These are phyloP conservation scores for Suillus weaverae DNA, from an alignment of 768 basidiomycete genomes.

Conservation along the genomic window DNA sequence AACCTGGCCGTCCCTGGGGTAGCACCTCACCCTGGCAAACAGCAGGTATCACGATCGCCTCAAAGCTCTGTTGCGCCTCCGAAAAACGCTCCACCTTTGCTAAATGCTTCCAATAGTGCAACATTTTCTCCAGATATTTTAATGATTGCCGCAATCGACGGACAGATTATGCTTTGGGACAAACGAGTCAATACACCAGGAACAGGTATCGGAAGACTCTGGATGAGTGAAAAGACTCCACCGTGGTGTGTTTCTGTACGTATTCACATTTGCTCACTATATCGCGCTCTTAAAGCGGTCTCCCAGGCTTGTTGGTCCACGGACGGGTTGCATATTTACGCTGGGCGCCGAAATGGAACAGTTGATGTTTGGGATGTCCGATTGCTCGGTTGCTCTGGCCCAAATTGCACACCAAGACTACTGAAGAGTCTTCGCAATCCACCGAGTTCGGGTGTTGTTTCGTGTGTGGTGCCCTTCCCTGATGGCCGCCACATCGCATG, in stretches of 20 bases:
- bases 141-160: slow-evolving; percentile 89
- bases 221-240: slow-evolving; percentile 89
- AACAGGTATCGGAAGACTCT: slow-evolving; percentile 77
- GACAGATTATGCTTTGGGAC: slow-evolving; percentile 92
- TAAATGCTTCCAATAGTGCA: slow-evolving; percentile 60
- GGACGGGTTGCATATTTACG: slow-evolving; percentile 85
- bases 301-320: slow-evolving; percentile 91
- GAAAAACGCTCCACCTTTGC: slow-evolving; percentile 73
- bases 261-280: slow-evolving; percentile 13
- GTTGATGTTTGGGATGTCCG: slow-evolving; percentile 96
- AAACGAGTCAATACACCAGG: slow-evolving; percentile 65
- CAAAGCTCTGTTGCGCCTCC: slow-evolving; percentile 51
- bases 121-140: slow-evolving; percentile 79
- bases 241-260: slow-evolving; percentile 95
- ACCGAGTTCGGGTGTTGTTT: slow-evolving; percentile 85
- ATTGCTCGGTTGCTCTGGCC: slow-evolving; percentile 64
- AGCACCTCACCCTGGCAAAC: slow-evolving; percentile 23
- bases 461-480: slow-evolving; percentile 88
- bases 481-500: slow-evolving; percentile 90
- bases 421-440: slow-evolving; percentile 86
- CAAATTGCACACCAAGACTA: slow-evolving; percentile 66
- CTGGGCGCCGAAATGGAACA: slow-evolving; percentile 86
- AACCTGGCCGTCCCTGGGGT: slow-evolving; percentile 32
- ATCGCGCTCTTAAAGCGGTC: slow-evolving; percentile 9
- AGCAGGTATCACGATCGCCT: slow-evolving; percentile 27